A percentile compares a stretch with the other conserved stretches of the same genome.
Conservation (phyloP, 2,329 filamentous ascomycete species). For the Aspergillus melleus region DNA sequence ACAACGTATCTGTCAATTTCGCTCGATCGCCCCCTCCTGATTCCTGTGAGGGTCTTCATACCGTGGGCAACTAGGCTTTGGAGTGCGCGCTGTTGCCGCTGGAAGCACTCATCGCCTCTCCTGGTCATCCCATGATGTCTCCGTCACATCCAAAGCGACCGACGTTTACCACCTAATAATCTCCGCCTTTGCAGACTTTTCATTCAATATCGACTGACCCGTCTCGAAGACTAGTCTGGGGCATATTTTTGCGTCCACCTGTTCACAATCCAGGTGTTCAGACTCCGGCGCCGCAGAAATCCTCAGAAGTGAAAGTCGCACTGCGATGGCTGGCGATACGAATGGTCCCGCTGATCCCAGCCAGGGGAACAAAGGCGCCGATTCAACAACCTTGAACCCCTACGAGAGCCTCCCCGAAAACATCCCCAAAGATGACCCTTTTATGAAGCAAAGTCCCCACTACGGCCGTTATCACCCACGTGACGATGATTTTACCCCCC, state of each 20-base stretch:
- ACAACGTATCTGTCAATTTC: neutral
- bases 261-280: neutral
- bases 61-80: neutral
- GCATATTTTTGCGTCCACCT: neutral
- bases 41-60: neutral
- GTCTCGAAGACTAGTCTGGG: neutral
- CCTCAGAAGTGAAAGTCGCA: constrained; percentile 1
- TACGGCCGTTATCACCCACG: constrained; percentile 38
- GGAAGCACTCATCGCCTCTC: neutral
- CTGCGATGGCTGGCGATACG: constrained; percentile 24
- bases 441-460: constrained; percentile 31
- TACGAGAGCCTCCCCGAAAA: constrained; percentile 36
- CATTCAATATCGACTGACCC: neutral
- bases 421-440: constrained; percentile 36
- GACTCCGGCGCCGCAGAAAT: neutral
- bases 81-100: neutral
- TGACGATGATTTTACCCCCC: constrained; percentile 37
- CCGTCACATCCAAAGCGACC: constrained; percentile 7
- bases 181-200: neutral
- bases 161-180: constrained; percentile 8
- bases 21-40: neutral
- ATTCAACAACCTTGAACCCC: constrained; percentile 23
- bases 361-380: constrained; percentile 20
- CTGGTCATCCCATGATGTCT: constrained; percentile 14
- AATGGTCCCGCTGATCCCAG: constrained; percentile 18